These are phyloP conservation scores for Carex arenaria DNA, from an alignment of 202 grass and related monocot genomes.

Conservation along the genomic window DNA sequence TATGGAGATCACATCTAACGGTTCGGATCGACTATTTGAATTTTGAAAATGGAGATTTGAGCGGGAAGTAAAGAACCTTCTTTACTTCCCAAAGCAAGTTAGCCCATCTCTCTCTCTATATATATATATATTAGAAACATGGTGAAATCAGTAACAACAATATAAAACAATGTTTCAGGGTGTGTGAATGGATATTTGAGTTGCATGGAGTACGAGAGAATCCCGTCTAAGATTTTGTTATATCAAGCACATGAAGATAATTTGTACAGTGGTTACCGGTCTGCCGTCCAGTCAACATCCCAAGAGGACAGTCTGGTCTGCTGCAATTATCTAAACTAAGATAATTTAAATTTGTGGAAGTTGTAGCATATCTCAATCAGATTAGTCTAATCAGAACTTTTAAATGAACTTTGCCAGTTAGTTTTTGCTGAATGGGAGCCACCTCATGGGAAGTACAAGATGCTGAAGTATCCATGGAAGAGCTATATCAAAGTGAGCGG, in stretches of 20 bases:
- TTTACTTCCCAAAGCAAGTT: too few species aligned
- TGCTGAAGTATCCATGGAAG: constrained; percentile 79
- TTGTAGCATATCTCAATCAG: not conserved
- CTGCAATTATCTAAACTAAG: constrained; percentile 13
- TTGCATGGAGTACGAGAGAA: constrained; percentile 88
- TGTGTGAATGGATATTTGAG: constrained; percentile 87
- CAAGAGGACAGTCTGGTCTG: constrained; percentile 85
- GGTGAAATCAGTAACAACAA: not conserved
- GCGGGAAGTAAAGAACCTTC: too few species aligned
- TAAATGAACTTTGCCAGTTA: constrained; percentile 40
- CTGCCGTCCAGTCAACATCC: constrained; percentile 66
- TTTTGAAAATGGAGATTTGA: too few species aligned
- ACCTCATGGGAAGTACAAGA: constrained; percentile 84
- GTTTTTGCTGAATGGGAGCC: constrained; percentile 94
- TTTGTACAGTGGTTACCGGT: constrained; percentile 82
- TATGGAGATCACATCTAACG: too few species aligned
- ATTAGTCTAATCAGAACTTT: not conserved
- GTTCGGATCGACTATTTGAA: too few species aligned
- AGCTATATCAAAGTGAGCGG: constrained; percentile 75
- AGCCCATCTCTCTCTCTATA: too few species aligned
- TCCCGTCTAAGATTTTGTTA: constrained; percentile 90
- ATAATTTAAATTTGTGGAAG: not conserved
- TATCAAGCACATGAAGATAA: constrained; percentile 96
- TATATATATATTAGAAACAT: not conserved
- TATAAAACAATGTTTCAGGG: constrained; percentile 27